Base-by-base conservation (phyloP, 2,329 filamentous ascomycete species). In the Purpureocillium lavendulum region DNA sequence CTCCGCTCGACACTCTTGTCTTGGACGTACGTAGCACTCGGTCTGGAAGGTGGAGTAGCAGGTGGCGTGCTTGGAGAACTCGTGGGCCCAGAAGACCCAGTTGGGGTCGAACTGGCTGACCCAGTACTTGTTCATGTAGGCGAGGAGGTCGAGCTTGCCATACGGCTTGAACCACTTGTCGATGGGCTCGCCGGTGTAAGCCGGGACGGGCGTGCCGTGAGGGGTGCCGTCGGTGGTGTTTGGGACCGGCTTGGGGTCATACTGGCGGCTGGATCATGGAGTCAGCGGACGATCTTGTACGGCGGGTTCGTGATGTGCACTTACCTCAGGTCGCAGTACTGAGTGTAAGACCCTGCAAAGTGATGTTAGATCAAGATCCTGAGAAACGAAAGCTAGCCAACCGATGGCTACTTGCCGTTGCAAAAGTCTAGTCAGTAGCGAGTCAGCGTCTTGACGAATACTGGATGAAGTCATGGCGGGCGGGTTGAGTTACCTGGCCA, bases 61-160 rank as follows among this genome's bases (percentile, higher is more conserved):
- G 12, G 79, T 83, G 3, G 70, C 79, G 58, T 82, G 78, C 64
- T 83, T 83, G 60, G 66, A 71, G 64, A 79, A 82, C 54, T 83
- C 78, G 62, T 82, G 78, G 30, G 60, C 79, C 78, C 79, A 83
- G 60, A 84, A 75, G 28, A 71, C 66, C 37, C 62, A 56, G 59
- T 78, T 82, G 12, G 70, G 65, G 36, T 70, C 67, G 43, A 62
- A 61, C 47, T 75, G 74, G 35, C 69, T 69, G 47, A 81, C 67
- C 80, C 80, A 84, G 68, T 51, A 70, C 51, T 70, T 77, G 53
- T 78, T 74, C 80, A 84, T 84, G 62, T 71, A 84, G 2, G 65
- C 69, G 2, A 83, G 67, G 2, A 83, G 64, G 51, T 82, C 77
- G 45, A 65, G 66, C 47, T 70, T 72, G 41, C 73, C 75, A 48